phyloP scores from a whole-genome alignment of 176 grass and related monocot genomes.

The Aegilops longissima region DNA sequence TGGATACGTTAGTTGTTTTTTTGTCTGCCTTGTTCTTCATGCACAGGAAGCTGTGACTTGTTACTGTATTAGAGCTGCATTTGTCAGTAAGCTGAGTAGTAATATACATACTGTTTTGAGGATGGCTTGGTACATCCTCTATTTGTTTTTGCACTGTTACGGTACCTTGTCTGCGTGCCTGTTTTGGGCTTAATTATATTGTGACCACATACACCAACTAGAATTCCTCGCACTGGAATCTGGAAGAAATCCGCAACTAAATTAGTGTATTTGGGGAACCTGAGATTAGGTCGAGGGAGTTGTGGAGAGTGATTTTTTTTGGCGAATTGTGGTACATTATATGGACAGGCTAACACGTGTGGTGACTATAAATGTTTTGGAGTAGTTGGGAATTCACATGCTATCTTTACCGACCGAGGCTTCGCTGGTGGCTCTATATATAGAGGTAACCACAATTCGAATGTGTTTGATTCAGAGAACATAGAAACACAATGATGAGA shows the following conservation, averaged over 20 bases:
- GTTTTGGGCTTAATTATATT: slow-evolving; percentile 22
- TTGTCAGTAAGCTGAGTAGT: slow-evolving; percentile 3
- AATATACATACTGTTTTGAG: neutral
- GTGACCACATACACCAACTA: neutral
- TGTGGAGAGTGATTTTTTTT: too few relatives aligned
- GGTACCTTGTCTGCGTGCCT: neutral
- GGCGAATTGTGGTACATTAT: too few relatives aligned
- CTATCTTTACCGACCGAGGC: too few relatives aligned
- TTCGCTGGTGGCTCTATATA: too few relatives aligned
- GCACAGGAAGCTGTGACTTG: slow-evolving; percentile 33
- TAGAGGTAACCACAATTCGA: too few relatives aligned
- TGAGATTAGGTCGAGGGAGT: too few relatives aligned
- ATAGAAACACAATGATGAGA: too few relatives aligned
- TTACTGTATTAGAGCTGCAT: slow-evolving; percentile 7
- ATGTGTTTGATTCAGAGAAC: too few relatives aligned
- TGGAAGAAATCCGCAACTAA: neutral
- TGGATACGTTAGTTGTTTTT: slow-evolving; percentile 26
- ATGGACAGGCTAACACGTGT: too few relatives aligned
- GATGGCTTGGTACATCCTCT: slow-evolving; percentile 30
- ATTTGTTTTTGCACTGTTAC: neutral
- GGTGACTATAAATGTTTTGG: too few relatives aligned
- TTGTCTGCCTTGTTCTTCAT: slow-evolving; percentile 2
- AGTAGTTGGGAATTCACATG: too few relatives aligned
- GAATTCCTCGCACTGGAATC: neutral
- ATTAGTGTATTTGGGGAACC: too few relatives aligned